Conservation (phyloP, 2,329 filamentous ascomycete genomes). For the Epichloe aotearoae region DNA sequence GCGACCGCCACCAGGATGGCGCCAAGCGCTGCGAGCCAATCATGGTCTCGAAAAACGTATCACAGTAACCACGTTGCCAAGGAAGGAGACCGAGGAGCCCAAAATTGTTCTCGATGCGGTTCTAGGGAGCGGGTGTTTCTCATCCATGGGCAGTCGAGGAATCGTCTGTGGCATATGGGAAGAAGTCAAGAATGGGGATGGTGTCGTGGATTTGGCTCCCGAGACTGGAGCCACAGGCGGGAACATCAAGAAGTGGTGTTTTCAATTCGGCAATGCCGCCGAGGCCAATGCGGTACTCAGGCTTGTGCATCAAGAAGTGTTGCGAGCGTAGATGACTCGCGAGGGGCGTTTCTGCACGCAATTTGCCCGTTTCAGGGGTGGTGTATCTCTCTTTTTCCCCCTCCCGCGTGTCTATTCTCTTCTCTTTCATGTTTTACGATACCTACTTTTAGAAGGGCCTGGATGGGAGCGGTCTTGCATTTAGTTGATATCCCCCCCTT, state of each 20-base stretch:
- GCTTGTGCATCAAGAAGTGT: conserved; percentile 43
- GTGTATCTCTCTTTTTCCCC: not conserved
- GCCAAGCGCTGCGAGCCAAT: conserved; percentile 44
- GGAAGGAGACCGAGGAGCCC: conserved; percentile 41
- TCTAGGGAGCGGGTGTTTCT: conserved; percentile 72
- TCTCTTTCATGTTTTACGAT: not conserved
- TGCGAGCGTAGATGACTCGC: conserved; percentile 18
- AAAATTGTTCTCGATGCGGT: conserved; percentile 69
- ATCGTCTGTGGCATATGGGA: conserved; percentile 87
- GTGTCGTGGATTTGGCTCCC: conserved; percentile 38
- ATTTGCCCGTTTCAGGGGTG: not conserved
- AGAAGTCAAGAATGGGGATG: conserved; percentile 51
- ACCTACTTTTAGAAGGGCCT: not conserved
- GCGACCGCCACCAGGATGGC: conserved; percentile 51
- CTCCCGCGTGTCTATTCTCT: not conserved
- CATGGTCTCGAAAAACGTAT: conserved; percentile 74
- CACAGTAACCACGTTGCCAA: conserved; percentile 59
- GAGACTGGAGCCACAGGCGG: conserved; percentile 38
- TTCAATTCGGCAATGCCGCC: conserved; percentile 40
- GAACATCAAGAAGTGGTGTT: conserved; percentile 50
- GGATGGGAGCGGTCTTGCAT: not conserved
- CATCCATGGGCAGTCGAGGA: conserved; percentile 68
- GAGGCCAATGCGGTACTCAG: conserved; percentile 44
- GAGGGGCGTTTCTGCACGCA: not conserved
- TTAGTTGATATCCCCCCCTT: conserved; percentile 1